Evolutionary conservation across 2,329 filamentous ascomycete genomes (phyloP).

Genomic region (Paecilomyces fulvus): DNA sequence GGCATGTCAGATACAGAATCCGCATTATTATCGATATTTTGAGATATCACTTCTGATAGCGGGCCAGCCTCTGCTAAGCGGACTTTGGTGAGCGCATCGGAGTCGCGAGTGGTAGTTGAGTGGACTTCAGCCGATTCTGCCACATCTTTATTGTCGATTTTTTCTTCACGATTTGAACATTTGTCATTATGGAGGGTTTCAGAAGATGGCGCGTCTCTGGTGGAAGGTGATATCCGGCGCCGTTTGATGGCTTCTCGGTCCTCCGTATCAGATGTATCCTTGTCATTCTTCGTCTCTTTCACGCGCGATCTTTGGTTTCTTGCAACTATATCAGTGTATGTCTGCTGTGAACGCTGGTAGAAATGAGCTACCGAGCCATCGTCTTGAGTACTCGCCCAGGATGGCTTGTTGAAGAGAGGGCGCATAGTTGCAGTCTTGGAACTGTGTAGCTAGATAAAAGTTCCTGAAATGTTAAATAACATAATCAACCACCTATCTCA

Average conservation of each 20-base stretch:
- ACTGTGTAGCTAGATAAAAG: too few relatives aligned
- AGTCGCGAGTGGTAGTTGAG: not conserved
- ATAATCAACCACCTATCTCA: too few relatives aligned
- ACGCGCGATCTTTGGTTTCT: conserved; percentile 30
- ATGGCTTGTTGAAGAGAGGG: conserved; percentile 49
- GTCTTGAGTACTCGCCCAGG: conserved; percentile 38
- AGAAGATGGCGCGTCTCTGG: conserved; percentile 13
- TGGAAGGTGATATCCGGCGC: conserved; percentile 15
- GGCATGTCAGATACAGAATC: not conserved
- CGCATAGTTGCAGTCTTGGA: conserved; percentile 20
- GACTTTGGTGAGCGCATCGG: not conserved
- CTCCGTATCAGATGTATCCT: conserved; percentile 3
- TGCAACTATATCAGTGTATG: conserved; percentile 39
- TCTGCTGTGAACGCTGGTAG: conserved; percentile 41
- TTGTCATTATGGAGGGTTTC: conserved; percentile 15
- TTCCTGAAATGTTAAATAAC: too few relatives aligned
- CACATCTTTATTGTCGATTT: not conserved
- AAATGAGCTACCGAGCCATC: conserved; percentile 31
- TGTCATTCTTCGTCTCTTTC: conserved; percentile 9
- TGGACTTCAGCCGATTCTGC: not conserved
- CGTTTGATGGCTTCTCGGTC: conserved; percentile 13
- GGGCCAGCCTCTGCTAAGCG: not conserved
- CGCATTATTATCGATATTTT: not conserved
- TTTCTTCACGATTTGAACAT: not conserved
- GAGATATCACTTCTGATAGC: too few relatives aligned